These are phyloP conservation scores for Sporopachydermia cereana DNA, from an alignment of 1,139 yeast species.

Conservation along the genomic window DNA sequence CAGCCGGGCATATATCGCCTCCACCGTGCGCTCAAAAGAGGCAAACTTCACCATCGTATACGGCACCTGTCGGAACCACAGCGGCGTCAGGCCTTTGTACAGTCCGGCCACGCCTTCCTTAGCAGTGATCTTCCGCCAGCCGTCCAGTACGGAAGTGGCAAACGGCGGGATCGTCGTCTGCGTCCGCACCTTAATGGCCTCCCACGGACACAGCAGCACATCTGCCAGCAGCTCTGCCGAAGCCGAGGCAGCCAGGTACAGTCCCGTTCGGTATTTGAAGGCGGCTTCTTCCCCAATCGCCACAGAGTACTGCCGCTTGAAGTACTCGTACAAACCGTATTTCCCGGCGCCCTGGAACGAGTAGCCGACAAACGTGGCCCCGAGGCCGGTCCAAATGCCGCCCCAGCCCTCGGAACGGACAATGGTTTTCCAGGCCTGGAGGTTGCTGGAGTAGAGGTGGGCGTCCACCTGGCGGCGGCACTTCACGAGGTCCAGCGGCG, in stretches of 20 bases:
- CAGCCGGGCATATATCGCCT: conserved; percentile 46
- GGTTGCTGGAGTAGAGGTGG: conserved; percentile 54
- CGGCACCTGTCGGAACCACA: conserved; percentile 93
- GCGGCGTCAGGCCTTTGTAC: conserved; percentile 79
- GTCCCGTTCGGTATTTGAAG: conserved; percentile 53
- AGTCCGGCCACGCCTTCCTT: conserved; percentile 61
- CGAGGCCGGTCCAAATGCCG: conserved; percentile 74
- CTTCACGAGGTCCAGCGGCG: conserved; percentile 88
- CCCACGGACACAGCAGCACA: conserved; percentile 80
- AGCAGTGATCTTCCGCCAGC: conserved; percentile 53
- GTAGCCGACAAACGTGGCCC: conserved; percentile 87
- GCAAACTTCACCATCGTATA: conserved; percentile 96
- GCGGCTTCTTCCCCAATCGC: conserved; percentile 56
- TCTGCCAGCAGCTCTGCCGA: conserved; percentile 91
- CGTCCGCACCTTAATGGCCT: conserved; percentile 84
- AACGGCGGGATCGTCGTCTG: conserved; percentile 87
- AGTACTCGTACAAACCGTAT: conserved; percentile 86
- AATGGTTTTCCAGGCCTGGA: conserved; percentile 70
- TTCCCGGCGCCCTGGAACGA: conserved; percentile 94
- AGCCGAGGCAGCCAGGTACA: conserved; percentile 78
- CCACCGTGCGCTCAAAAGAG: conserved; percentile 81
- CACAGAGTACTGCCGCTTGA: conserved; percentile 67
- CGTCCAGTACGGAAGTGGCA: conserved; percentile 51
- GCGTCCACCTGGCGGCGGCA: conserved; percentile 85
- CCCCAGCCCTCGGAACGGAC: conserved; percentile 58